phyloP scores from a whole-genome alignment of 805 yeast species.

The Cyberlindnera meyerae region DNA sequence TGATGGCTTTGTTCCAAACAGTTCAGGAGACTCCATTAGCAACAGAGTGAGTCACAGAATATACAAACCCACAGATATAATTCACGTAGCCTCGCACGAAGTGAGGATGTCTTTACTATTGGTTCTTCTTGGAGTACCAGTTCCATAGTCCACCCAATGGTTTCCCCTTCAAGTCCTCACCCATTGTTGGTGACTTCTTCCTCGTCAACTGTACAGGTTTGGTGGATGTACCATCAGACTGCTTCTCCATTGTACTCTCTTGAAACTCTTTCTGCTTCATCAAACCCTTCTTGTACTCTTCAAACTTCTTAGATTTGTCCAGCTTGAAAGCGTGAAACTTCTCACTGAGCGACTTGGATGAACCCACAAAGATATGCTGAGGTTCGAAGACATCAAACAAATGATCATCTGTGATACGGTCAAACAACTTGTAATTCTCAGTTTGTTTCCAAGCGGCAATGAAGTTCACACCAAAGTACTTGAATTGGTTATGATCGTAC shows the following conservation, averaged over 20 bases:
- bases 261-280: slow-evolving; percentile 5
- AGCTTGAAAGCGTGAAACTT: slow-evolving; percentile 29
- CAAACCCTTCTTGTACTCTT: slow-evolving; percentile 16
- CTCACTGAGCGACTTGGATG: slow-evolving; percentile 19
- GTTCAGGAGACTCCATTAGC: too few species aligned
- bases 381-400: slow-evolving; percentile 59
- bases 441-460: slow-evolving; percentile 51
- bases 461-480: slow-evolving; percentile 42
- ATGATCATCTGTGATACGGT: slow-evolving; percentile 59
- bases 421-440: slow-evolving; percentile 50
- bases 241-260: too few species aligned
- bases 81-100: too few species aligned
- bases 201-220: too few species aligned
- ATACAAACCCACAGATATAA: too few species aligned
- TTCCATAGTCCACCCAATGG: neutral
- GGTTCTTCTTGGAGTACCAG: neutral
- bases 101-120: too few species aligned
- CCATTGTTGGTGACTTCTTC: too few species aligned
- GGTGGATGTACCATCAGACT: too few species aligned
- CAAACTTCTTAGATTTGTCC: slow-evolving; percentile 26
- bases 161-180: neutral
- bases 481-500: slow-evolving; percentile 30
- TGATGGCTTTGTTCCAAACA: too few species aligned
- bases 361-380: slow-evolving; percentile 30
- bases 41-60: too few species aligned